Conservation (phyloP, 441 rosid genomes). For the Codiaeum variegatum region DNA sequence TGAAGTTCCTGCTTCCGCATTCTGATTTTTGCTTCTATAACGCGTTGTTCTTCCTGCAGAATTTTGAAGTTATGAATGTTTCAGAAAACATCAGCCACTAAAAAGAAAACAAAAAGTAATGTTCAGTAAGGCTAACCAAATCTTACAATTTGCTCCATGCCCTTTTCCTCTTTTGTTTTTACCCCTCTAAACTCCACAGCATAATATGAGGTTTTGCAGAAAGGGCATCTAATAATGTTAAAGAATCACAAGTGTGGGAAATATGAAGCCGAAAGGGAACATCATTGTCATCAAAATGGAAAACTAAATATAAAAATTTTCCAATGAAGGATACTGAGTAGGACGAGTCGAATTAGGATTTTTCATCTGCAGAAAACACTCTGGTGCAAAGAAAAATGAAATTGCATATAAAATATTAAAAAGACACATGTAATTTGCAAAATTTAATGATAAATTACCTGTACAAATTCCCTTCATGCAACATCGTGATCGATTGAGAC, state of each 20-base stretch:
- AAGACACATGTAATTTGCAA: slow-evolving; percentile 16
- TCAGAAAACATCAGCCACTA: not conserved
- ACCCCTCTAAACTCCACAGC: slow-evolving; percentile 94
- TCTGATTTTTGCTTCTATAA: slow-evolving; percentile 92
- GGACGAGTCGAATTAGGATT: slow-evolving; percentile 90
- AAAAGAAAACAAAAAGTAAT: slow-evolving; percentile 8
- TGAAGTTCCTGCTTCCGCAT: slow-evolving; percentile 83
- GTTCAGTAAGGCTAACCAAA: slow-evolving; percentile 8
- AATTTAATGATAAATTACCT: slow-evolving; percentile 38
- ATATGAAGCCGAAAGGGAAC: slow-evolving; percentile 1
- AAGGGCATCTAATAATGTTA: slow-evolving; percentile 77
- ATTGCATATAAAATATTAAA: slow-evolving; percentile 11
- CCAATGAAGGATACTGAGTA: slow-evolving; percentile 81
- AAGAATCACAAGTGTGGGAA: slow-evolving; percentile 34
- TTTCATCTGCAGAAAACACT: slow-evolving; percentile 99
- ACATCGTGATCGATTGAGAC: slow-evolving; percentile 95
- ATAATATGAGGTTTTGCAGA: slow-evolving; percentile 92
- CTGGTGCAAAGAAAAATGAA: slow-evolving; percentile 45
- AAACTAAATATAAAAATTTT: slow-evolving; percentile 9
- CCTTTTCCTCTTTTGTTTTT: slow-evolving; percentile 92
- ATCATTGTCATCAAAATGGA: not conserved
- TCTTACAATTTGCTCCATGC: slow-evolving; percentile 90
- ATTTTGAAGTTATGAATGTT: slow-evolving; percentile 9
- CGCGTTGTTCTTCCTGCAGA: slow-evolving; percentile 92
- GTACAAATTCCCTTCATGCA: slow-evolving; percentile 98